Percentiles rank a stretch among this genome's conserved stretches.
Conservation (phyloP, 345 rosid species). For the Eucalyptus sp. region DNA sequence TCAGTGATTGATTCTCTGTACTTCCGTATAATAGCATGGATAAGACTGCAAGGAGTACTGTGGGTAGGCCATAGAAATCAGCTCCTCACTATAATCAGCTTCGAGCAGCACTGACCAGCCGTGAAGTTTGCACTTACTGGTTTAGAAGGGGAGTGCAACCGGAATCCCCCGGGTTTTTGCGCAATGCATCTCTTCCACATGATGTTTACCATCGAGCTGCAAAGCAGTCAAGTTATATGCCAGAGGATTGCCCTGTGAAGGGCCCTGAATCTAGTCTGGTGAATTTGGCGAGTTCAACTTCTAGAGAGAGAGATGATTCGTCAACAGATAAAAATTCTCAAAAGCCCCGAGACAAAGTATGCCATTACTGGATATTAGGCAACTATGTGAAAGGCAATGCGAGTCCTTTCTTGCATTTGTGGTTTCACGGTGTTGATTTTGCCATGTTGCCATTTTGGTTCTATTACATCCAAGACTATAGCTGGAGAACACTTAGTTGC, state of each 20-base stretch:
- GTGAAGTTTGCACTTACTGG: neutral
- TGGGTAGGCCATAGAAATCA: neutral
- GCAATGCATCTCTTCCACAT: neutral
- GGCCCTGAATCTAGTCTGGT: neutral
- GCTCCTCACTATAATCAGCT: neutral
- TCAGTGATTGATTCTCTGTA: neutral
- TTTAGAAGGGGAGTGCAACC: neutral
- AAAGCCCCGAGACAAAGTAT: neutral
- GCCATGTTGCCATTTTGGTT: neutral
- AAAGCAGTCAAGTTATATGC: neutral
- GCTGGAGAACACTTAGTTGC: neutral
- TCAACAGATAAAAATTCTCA: neutral
- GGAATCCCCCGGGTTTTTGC: neutral
- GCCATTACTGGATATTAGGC: neutral
- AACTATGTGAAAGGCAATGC: neutral
- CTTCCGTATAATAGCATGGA: neutral
- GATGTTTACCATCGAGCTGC: neutral
- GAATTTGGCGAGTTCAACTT: neutral
- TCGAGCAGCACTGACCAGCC: neutral
- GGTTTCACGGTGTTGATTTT: neutral
- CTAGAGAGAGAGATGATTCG: neutral
- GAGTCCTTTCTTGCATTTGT: neutral
- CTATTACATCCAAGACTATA: neutral
- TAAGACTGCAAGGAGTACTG: neutral
- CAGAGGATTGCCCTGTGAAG: neutral